phyloP scores from a whole-genome alignment of 1,139 yeast genomes.

The Saccharomyces hybrid region DNA sequence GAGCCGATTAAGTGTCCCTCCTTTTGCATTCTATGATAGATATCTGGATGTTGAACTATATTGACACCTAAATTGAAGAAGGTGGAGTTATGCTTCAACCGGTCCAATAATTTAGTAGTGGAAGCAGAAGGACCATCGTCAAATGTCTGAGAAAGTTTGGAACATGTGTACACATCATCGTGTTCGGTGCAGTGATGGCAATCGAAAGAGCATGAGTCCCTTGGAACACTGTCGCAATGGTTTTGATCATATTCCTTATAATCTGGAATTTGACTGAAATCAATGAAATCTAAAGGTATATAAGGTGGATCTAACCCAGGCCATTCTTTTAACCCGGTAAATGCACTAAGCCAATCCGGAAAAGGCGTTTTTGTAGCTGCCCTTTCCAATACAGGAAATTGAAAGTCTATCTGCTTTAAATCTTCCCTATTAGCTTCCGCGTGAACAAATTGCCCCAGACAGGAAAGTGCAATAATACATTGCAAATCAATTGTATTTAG shows the following conservation, averaged over 20 bases:
- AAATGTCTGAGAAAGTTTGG: slow-evolving; percentile 71
- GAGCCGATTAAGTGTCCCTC: slow-evolving; percentile 76
- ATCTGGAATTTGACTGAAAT: slow-evolving; percentile 44
- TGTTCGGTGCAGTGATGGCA: slow-evolving; percentile 71
- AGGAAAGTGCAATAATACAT: background rate
- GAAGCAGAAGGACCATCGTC: slow-evolving; percentile 89
- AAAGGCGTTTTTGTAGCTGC: slow-evolving; percentile 37
- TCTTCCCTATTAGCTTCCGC: background rate
- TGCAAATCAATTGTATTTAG: background rate
- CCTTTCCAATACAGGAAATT: background rate
- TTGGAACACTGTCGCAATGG: slow-evolving; percentile 43
- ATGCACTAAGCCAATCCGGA: slow-evolving; percentile 69
- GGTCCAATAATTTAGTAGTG: slow-evolving; percentile 51
- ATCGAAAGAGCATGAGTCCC: slow-evolving; percentile 70
- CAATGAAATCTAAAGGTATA: slow-evolving; percentile 66
- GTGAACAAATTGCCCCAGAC: background rate
- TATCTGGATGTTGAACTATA: slow-evolving; percentile 66
- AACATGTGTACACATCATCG: slow-evolving; percentile 74
- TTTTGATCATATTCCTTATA: slow-evolving; percentile 51
- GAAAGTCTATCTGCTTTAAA: background rate
- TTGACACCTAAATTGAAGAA: slow-evolving; percentile 83
- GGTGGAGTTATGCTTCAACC: slow-evolving; percentile 51
- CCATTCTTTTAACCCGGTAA: slow-evolving; percentile 72
- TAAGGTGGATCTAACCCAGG: slow-evolving; percentile 84
- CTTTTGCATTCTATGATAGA: slow-evolving; percentile 48